These are phyloP conservation scores for Kregervanrija pseudodelftensis DNA, from an alignment of 805 yeast species.

Conservation along the genomic window DNA sequence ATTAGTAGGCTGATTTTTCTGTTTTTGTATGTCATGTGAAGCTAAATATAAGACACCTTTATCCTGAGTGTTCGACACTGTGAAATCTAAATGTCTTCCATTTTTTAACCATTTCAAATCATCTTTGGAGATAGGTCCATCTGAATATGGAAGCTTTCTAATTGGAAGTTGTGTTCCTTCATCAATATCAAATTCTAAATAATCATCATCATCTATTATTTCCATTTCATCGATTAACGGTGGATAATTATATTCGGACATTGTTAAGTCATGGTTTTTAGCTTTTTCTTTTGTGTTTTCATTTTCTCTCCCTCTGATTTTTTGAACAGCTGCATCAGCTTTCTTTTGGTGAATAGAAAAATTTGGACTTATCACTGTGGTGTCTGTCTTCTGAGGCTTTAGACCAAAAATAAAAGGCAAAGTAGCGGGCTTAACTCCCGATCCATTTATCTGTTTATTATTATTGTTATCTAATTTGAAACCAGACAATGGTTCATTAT, in stretches of 20 bases:
- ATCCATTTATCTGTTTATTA: too few relatives aligned
- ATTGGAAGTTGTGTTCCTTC: conserved; percentile 21
- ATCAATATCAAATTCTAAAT: conserved; percentile 17
- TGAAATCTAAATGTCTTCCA: conserved; percentile 35
- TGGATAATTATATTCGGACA: conserved; percentile 6
- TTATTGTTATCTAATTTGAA: too few relatives aligned
- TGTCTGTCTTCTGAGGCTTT: too few relatives aligned
- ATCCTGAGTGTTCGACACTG: conserved; percentile 37
- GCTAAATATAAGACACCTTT: conserved; percentile 35
- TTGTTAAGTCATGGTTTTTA: conserved; percentile 11
- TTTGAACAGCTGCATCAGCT: too few relatives aligned
- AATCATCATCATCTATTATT: conserved; percentile 9
- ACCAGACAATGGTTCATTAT: too few relatives aligned
- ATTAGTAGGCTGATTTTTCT: conserved; percentile 22
- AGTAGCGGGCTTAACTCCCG: too few relatives aligned
- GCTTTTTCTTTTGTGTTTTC: conserved; percentile 14
- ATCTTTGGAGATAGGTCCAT: conserved; percentile 21
- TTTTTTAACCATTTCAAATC: conserved; percentile 27
- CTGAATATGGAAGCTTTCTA: conserved; percentile 28
- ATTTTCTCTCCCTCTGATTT: too few relatives aligned
- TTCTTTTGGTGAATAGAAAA: too few relatives aligned
- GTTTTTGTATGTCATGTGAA: conserved; percentile 2
- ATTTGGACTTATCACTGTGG: too few relatives aligned
- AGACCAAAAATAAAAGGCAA: too few relatives aligned
- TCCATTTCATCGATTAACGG: not conserved